Conservation (phyloP, 495 filamentous ascomycete genomes). For the Aspergillus heteromorphus region DNA sequence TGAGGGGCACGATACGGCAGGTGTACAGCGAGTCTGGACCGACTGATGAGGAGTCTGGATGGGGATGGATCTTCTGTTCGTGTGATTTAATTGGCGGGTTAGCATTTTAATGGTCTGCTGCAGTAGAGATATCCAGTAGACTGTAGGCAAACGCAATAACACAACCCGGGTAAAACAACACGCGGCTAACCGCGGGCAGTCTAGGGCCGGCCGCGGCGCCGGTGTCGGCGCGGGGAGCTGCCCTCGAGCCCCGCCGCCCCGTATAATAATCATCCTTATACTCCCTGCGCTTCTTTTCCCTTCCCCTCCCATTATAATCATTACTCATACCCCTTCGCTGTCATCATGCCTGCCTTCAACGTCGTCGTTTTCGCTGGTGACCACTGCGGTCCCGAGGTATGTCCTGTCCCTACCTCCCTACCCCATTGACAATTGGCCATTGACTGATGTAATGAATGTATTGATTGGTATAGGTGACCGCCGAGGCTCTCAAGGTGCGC, state of each 20-base stretch:
- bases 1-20: too few species aligned
- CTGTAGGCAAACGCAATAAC: too few species aligned
- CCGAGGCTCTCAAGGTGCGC: constrained; percentile 79
- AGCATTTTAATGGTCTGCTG: background rate
- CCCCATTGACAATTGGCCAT: constrained; percentile 3
- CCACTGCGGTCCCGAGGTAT: constrained; percentile 90
- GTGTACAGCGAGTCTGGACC: too few species aligned
- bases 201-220: constrained; percentile 10
- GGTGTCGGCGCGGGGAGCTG: constrained; percentile 25
- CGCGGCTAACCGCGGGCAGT: background rate
- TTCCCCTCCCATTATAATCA: constrained; percentile 10
- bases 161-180: background rate
- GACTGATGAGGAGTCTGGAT: background rate
- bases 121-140: too few species aligned
- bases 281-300: constrained; percentile 8
- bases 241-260: constrained; percentile 11
- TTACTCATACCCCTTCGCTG: background rate
- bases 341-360: constrained; percentile 47
- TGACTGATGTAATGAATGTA: constrained; percentile 15
- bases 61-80: constrained; percentile 9
- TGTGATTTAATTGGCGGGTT: background rate
- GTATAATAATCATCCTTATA: constrained; percentile 11
- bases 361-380: constrained; percentile 78
- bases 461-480: constrained; percentile 56
- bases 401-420: background rate